Evolutionary conservation across 169 alveolate species (phyloP).

Genomic region (Eimeria tenella): DNA sequence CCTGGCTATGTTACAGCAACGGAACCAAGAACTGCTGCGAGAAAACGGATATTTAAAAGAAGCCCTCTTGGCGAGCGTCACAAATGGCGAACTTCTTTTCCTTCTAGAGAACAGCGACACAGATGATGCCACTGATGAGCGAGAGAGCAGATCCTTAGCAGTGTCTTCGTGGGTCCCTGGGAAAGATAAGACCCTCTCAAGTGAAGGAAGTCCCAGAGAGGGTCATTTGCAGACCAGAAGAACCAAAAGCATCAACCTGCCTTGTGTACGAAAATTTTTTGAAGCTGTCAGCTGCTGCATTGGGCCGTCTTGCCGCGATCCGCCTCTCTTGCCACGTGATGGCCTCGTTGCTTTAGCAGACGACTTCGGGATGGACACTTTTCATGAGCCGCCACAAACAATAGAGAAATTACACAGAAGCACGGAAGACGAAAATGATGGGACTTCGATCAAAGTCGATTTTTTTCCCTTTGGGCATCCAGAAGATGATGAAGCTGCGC

Average conservation of each 20-base stretch:
- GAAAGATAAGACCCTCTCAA: not conserved
- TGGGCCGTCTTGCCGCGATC: not conserved
- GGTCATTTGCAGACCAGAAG: not conserved
- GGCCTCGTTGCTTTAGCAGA: not conserved
- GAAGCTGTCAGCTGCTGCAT: slow-evolving; percentile 18
- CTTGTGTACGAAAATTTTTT: slow-evolving; percentile 37
- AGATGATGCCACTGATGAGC: not conserved
- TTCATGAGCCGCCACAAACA: not conserved
- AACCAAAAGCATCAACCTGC: not conserved
- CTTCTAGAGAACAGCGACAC: slow-evolving; percentile 18
- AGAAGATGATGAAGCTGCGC: not conserved
- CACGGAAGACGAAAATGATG: not conserved
- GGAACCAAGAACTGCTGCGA: not conserved
- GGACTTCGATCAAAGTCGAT: slow-evolving; percentile 10
- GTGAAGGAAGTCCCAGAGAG: not conserved
- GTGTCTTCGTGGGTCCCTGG: not conserved
- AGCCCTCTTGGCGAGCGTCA: slow-evolving; percentile 16
- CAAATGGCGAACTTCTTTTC: slow-evolving; percentile 19
- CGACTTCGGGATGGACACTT: not conserved
- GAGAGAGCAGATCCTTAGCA: not conserved
- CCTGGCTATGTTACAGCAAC: not conserved
- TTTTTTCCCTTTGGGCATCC: slow-evolving; percentile 23
- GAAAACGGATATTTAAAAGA: slow-evolving; percentile 8
- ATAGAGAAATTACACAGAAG: not conserved
- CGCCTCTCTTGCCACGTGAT: not conserved